Evolutionary conservation across 768 basidiomycete species (phyloP), one percentile per base, ranked within the genome.

Genomic region (Tylopilus intermedius): DNA sequence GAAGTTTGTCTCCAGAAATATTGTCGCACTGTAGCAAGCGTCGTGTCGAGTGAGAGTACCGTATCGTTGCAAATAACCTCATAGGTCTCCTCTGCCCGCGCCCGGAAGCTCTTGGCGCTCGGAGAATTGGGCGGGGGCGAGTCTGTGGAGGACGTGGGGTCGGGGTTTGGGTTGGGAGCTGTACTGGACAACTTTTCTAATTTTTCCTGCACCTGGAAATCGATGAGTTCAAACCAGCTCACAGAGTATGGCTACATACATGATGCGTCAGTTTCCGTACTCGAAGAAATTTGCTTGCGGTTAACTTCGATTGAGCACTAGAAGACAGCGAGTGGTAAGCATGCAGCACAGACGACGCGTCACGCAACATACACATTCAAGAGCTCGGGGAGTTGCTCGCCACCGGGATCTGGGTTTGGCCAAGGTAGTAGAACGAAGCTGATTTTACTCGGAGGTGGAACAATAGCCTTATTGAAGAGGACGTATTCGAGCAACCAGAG

Each of bases 1-100:
- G n/a, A n/a, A n/a, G n/a, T n/a, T n/a, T n/a, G n/a, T n/a, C n/a
- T 83, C 92, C 91, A 96, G 21, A 93, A 80, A 61, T 82, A 96
- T 67, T 94, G 92, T 55, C 91, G 83, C 53, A 94, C 86, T 15
- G 88, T 88, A 4, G 90, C 94, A 33, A 99, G 77, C 5, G 90
- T 94, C 84, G 95, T 93, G 58, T 85, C 83, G 26, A 88, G 74
- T 22, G 94, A 88, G 32, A 98, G 75, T 14, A 89, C 73, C n/a
- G 78, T 74, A 56, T 91, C 88, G 59, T 90, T 91, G 70, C 94
- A 96, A 26, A 96, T 67, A 41, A 98, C 82, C 71, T 98, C 94
- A 66, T 90, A 87, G 27, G 78, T 62, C 24, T 92, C 86, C 59
- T 92, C 90, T 9, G 81, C 73, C 55, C 70, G 71, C 8, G 56